Conservation (phyloP, 306 rosid species). For the Urtica urens region DNA sequence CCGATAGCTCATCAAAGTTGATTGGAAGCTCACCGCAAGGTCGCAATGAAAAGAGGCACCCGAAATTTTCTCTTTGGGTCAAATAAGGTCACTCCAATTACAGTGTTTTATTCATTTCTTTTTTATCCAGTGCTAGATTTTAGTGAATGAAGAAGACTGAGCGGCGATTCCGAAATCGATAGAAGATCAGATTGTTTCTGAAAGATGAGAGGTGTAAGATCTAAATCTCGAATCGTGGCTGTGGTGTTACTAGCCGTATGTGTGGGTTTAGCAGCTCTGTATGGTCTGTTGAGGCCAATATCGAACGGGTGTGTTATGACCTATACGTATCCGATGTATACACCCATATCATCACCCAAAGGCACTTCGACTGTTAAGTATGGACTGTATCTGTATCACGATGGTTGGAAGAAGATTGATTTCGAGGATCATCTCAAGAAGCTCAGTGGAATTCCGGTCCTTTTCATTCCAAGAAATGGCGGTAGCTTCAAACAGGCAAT, state of each 20-base stretch:
- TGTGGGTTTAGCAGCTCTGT: constrained; percentile 51
- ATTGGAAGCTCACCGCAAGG: no score
- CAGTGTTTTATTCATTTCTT: no score
- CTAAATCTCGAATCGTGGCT: constrained; percentile 43
- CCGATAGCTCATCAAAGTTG: no score
- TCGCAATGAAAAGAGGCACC: no score
- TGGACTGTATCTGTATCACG: constrained; percentile 77
- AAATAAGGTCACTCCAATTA: no score
- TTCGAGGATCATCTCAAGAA: constrained; percentile 67
- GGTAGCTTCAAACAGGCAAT: constrained; percentile 99
- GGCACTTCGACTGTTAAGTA: constrained; percentile 51
- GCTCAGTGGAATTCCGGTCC: constrained; percentile 85
- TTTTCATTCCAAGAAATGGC: constrained; percentile 94
- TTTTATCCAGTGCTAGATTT: no score
- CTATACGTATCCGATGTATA: constrained; percentile 89
- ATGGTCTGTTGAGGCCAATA: constrained; percentile 60
- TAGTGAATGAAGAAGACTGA: no score
- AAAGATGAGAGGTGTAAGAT: constrained; percentile 49
- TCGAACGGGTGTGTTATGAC: constrained; percentile 88
- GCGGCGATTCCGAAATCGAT: no score
- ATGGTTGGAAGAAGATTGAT: constrained; percentile 92
- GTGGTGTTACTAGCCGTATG: constrained; percentile 36
- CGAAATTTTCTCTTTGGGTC: no score
- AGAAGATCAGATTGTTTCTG: no score
- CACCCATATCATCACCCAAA: constrained; percentile 48